Conservation (phyloP, 371 early-diverging fungal genomes). For the Apophysomyces elegans region DNA sequence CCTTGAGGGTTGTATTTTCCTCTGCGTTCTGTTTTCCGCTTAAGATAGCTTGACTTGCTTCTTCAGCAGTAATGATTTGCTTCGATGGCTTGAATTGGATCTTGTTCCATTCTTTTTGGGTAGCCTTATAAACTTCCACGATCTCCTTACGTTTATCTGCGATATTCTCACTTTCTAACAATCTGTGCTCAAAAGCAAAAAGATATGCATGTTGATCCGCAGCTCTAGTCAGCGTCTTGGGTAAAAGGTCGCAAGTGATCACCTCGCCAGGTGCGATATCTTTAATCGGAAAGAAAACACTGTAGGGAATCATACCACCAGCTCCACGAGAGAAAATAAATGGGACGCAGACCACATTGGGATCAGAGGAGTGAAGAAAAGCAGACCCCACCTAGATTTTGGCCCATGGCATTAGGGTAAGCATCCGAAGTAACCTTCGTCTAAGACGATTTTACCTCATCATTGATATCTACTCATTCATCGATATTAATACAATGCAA, state of each 20-base stretch:
- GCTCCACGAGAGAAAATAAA: conserved; percentile 65
- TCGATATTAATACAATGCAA: too few relatives aligned
- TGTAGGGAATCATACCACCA: conserved; percentile 59
- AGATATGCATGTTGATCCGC: conserved; percentile 54
- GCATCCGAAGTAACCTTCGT: neutral
- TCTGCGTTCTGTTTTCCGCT: conserved; percentile 16
- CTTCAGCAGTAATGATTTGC: conserved; percentile 12
- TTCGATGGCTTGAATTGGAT: neutral
- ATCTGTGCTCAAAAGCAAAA: conserved; percentile 45
- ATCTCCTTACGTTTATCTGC: conserved; percentile 28
- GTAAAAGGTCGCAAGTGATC: conserved; percentile 55
- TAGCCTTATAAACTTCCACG: conserved; percentile 35
- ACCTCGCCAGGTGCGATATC: conserved; percentile 55
- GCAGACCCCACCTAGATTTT: conserved; percentile 60
- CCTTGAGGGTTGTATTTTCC: conserved; percentile 20
- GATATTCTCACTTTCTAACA: conserved; percentile 30
- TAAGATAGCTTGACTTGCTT: conserved; percentile 15
- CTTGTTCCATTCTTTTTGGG: conserved; percentile 7
- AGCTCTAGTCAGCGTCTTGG: conserved; percentile 40
- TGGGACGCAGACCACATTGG: conserved; percentile 58
- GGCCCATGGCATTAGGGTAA: neutral
- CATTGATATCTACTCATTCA: conserved; percentile 18
- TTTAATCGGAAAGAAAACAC: conserved; percentile 62
- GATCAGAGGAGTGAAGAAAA: conserved; percentile 55
- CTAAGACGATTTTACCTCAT: conserved; percentile 29